Evolutionary conservation across 2,329 filamentous ascomycete genomes (phyloP).

Genomic region (Exutisphaerella laricina): DNA sequence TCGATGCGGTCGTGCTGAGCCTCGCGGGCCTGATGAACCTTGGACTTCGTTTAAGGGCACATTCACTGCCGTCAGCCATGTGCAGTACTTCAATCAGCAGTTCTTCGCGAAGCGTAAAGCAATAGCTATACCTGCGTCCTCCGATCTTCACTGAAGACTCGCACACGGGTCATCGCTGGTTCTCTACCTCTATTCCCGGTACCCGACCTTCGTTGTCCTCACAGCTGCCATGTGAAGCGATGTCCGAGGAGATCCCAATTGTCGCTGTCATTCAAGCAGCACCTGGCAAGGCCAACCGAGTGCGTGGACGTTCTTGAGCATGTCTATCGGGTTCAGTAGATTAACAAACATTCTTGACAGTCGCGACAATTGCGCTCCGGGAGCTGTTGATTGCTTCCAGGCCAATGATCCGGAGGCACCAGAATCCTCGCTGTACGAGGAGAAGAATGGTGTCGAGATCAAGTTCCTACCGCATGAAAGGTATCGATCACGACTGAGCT

Average conservation of each 20-base stretch:
- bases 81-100: too few relatives aligned
- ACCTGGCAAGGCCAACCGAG: not conserved
- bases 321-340: not conserved
- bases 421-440: slow-evolving; percentile 1
- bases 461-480: not conserved
- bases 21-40: too few relatives aligned
- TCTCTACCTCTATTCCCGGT: too few relatives aligned
- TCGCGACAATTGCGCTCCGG: not conserved
- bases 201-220: too few relatives aligned
- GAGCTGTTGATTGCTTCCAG: not conserved
- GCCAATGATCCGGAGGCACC: not conserved
- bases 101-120: too few relatives aligned
- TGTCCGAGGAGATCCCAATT: not conserved
- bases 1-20: too few relatives aligned
- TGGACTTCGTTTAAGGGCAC: too few relatives aligned
- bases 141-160: too few relatives aligned
- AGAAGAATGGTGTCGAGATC: not conserved
- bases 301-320: not conserved
- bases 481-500: not conserved
- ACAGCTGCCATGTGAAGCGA: too few relatives aligned
- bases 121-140: too few relatives aligned
- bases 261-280: not conserved
- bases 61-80: too few relatives aligned
- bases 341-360: not conserved
- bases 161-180: too few relatives aligned